Base-by-base conservation (phyloP, 2,329 filamentous ascomycete genomes). In the Daldinia sp. region DNA sequence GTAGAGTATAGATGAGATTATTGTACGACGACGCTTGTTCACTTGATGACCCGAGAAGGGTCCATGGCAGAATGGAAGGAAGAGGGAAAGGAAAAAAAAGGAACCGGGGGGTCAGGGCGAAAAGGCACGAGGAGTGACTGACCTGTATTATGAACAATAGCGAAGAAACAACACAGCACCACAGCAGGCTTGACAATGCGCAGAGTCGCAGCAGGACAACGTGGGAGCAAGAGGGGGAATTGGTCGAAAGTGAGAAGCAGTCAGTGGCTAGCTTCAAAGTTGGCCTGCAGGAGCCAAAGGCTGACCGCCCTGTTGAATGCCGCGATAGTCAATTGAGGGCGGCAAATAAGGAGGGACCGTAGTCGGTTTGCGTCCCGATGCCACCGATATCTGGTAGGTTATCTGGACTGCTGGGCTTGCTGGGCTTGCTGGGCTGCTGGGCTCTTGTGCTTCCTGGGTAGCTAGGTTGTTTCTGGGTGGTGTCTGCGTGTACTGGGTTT, bases 91-190 rank as follows among this genome's bases (percentile, higher is more conserved):
- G 55, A 57, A 63, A 64, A 55, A 51, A 64, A 63, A 67, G 64
- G 68, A 64, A 62, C 62, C 47, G 27, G 25, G 32, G 56, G 30
- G 9, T 13, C 30, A 56, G 48, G 58, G 55, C 51, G 41, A 64
- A n/a, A n/a, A 34, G 41, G 21, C 50, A 61, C 58, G 27, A 30
- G 57, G 59, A 70, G 64, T 72, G 69, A 75, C 74, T 73, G 68
- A 75, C 73, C 72, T 75, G 73, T 70, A 71, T 73, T 75, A 76
- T 70, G 71, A 74, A 73, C 65, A 76, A 72, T 69, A 72, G 70
- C 71, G 70, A 74, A 74, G 71, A 65, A 70, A 71, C 66, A 70
- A 70, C 69, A 69, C 68, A 72, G 67, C 68, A 66, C 6, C n/a
- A n/a, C n/a, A 55, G 63, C 48, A 56, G 63, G 64, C 61, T 64